Base-by-base conservation (phyloP, 1,284 basidiomycete genomes). In the Sanghuangporus weigelae region DNA sequence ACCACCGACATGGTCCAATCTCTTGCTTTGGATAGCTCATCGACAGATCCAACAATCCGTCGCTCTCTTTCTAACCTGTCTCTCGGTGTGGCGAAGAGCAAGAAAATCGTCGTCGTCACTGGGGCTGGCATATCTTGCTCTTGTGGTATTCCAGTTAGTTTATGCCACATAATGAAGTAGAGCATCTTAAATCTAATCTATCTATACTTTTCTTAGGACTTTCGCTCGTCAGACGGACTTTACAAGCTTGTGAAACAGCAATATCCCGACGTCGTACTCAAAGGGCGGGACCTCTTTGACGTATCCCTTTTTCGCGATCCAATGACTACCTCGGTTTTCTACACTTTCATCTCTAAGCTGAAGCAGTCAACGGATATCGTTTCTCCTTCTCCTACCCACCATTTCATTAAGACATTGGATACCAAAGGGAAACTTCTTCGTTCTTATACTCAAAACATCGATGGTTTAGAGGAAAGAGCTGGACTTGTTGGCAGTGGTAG, bases 361-460 rank as follows among this genome's bases (percentile, higher is more conserved):
- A 95, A 95, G 71, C 79, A 83, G 54, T 87, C 92, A 58, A 89
- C 96, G 68, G 88, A 94, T 71, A 75, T 76, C 42, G 93, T 94
- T n/a, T 73, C 84, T 55, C 93, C 93, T 2, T 89, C 94, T 5
- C 83, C 86, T 1, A 97, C 96, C 3, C 96, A 98, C 74, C 82
- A 83, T 64, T 96, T 98, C 75, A 86, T 98, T 65, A 90, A 90
- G 70, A 88, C 86, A 6, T 84, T 98, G 0, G 91, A 96, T 68
- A 74, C 81, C 10, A 93, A 94, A 75, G 90, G 91, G 60, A 94
- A 91, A 71, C 78, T 98, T 0, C 76, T 96, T 36, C 85, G 95
- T 59, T 92, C 89, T 2, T 98, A 98, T 74, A 97, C 96, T 0
- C 95, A 97, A 75, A 98, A 97, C 72, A 95, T 98, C 58, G 96